These are phyloP conservation scores for Blastobotrys arbuscula DNA, from an alignment of 1,139 yeast genomes.

Conservation along the genomic window DNA sequence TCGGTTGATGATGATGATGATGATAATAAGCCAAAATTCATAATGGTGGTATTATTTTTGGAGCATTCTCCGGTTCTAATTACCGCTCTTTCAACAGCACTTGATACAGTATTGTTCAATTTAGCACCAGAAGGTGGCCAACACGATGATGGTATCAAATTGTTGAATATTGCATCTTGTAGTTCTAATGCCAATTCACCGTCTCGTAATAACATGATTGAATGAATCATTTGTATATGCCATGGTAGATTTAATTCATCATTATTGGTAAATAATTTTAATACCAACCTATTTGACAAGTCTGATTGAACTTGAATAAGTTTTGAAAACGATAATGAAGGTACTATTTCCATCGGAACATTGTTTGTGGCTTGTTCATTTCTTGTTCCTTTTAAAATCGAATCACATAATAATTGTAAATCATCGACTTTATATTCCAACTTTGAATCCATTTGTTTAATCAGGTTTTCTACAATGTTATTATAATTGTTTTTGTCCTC, in stretches of 20 bases:
- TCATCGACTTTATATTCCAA: not conserved
- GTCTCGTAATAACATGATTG: conserved; percentile 16
- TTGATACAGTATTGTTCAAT: conserved; percentile 18
- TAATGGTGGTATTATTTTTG: not conserved
- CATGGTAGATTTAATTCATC: conserved; percentile 12
- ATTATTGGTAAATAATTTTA: conserved; percentile 14
- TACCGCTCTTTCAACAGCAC: conserved; percentile 16
- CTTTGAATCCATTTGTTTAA: conserved; percentile 7
- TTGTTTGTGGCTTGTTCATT: too few relatives aligned
- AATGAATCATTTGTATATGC: conserved; percentile 17
- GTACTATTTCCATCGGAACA: conserved; percentile 18
- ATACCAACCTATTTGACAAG: conserved; percentile 19
- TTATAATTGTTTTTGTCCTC: not conserved
- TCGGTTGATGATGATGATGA: not conserved
- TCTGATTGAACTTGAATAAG: conserved; percentile 17
- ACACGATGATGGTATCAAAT: conserved; percentile 4
- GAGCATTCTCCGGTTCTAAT: not conserved
- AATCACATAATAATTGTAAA: not conserved
- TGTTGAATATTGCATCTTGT: conserved; percentile 19
- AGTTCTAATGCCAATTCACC: conserved; percentile 19
- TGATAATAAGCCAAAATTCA: conserved; percentile 19
- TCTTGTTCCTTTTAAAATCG: not conserved
- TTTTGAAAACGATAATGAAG: conserved; percentile 16
- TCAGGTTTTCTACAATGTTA: conserved; percentile 1
- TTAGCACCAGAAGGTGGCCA: conserved; percentile 23